Evolutionary conservation across 148 eudicot species (phyloP), one percentile per base, ranked within the genome.

Genomic region (Chenopodium berlandieri): DNA sequence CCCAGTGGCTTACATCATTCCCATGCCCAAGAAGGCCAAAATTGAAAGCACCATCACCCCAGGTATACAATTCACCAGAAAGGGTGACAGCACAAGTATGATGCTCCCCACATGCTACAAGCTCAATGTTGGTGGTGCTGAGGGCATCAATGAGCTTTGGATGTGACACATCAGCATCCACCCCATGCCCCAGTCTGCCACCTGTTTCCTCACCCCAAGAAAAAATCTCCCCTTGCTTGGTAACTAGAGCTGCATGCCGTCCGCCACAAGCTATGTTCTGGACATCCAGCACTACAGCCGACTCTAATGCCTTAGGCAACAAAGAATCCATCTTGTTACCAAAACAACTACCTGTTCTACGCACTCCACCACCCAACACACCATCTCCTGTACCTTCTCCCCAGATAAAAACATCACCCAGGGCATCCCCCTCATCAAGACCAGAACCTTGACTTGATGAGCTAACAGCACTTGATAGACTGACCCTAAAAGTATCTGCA

Each of bases 401-500:
- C 98, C 98, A 95, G 65, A 93, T 89, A 71, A 95, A 95, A 83
- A 93, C 97, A 85, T 95, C 99, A 16, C 99, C 99, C 65, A 94
- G 79, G 80, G 98, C 94, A 87, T 94, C 97, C 77, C 97, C 94
- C 76, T 95, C 99, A 80, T 95, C 99, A 85, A 94, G 97, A 79
- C 99, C 99, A 76, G 99, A 95, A 60, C 99, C 97, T 82, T 95
- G 99, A 80, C 97, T 95, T 77, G 99, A 93, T 75, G 99, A 95
- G 88, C 99, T 95, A 82, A 95, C 98, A 75, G 94, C 99, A 88
- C 99, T 95, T 54, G 99, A 95, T 82, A 94, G 89, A 89, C 99
- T 95, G 84, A 96, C 90, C 77, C 98, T 89, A 86, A 92, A 91
- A 71, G 98, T 90, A 87, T 96, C 99, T 80, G 87, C 82, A 75